phyloP scores from a whole-genome alignment of 2,329 filamentous ascomycete species.

The Whalleya microplaca region DNA sequence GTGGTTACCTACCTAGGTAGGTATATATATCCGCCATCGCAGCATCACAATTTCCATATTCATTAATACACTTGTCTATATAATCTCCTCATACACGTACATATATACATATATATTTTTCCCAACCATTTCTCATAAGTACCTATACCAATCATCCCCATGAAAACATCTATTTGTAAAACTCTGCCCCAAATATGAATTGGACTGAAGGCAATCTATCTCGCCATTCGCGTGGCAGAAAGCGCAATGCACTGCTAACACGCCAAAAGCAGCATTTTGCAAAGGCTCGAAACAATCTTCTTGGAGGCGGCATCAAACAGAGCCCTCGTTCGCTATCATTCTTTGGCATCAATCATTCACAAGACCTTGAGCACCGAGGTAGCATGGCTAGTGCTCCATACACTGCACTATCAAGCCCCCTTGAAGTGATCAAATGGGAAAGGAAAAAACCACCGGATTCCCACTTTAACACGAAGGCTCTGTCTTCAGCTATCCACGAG shows the following conservation, averaged over 20 bases:
- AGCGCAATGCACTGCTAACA: constrained; percentile 40
- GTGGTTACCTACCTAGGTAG: too few species aligned
- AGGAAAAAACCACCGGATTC: constrained; percentile 13
- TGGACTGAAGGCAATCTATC: constrained; percentile 53
- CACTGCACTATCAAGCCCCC: constrained; percentile 23
- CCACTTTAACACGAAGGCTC: constrained; percentile 1
- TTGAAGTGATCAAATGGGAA: constrained; percentile 8
- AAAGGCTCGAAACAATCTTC: constrained; percentile 42
- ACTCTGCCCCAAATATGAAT: constrained; percentile 43
- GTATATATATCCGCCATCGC: too few species aligned
- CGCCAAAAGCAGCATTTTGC: constrained; percentile 54
- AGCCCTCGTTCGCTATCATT: constrained; percentile 40
- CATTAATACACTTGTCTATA: too few species aligned
- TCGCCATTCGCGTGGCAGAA: constrained; percentile 43
- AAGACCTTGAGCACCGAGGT: constrained; percentile 1
- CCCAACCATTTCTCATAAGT: neutral
- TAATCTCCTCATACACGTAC: neutral
- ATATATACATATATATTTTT: neutral
- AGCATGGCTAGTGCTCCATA: constrained; percentile 4
- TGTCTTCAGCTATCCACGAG: constrained; percentile 19
- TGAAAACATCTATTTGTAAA: constrained; percentile 19
- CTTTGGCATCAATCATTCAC: constrained; percentile 11
- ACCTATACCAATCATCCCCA: constrained; percentile 8
- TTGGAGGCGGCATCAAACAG: constrained; percentile 33
- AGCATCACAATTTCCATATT: too few species aligned